phyloP scores from a whole-genome alignment of 768 basidiomycete species.

The Collybia sordida region DNA sequence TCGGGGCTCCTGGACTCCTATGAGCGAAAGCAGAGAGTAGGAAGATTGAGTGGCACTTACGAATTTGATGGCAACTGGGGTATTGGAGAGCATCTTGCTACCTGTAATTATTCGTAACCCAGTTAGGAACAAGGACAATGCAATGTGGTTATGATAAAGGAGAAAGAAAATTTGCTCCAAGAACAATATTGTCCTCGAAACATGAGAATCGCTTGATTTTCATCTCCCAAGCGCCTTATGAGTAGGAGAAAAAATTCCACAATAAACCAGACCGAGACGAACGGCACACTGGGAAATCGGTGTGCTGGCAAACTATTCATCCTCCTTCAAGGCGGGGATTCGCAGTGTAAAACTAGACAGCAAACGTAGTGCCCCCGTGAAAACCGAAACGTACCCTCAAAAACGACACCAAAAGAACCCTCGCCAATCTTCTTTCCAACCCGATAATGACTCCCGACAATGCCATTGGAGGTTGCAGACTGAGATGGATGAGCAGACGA shows the following conservation, averaged over 20 bases:
- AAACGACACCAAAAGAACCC: slow-evolving; percentile 97
- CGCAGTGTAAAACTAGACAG: not conserved
- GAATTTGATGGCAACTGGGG: slow-evolving; percentile 96
- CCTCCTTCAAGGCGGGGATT: not conserved
- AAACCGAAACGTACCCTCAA: slow-evolving; percentile 68
- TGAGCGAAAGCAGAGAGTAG: slow-evolving; percentile 11
- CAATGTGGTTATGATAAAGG: not conserved
- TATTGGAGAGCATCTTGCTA: slow-evolving; percentile 78
- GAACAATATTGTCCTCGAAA: too few species aligned
- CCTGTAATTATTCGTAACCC: slow-evolving; percentile 42
- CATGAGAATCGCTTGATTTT: too few species aligned
- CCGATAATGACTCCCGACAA: slow-evolving; percentile 78
- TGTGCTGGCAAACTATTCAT: not conserved
- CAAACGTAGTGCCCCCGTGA: not conserved
- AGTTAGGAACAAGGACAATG: slow-evolving; percentile 4
- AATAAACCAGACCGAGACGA: too few species aligned
- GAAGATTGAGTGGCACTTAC: slow-evolving; percentile 44
- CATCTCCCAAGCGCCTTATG: too few species aligned
- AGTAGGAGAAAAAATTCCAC: too few species aligned
- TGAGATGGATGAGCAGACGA: slow-evolving; percentile 70
- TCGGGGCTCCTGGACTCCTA: slow-evolving; percentile 71
- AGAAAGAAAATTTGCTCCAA: not conserved
- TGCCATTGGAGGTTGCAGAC: slow-evolving; percentile 63
- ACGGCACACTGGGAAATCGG: too few species aligned
- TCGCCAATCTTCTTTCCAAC: slow-evolving; percentile 99